Conservation (phyloP, 129 eudicot species). For the Flaveria robusta region DNA sequence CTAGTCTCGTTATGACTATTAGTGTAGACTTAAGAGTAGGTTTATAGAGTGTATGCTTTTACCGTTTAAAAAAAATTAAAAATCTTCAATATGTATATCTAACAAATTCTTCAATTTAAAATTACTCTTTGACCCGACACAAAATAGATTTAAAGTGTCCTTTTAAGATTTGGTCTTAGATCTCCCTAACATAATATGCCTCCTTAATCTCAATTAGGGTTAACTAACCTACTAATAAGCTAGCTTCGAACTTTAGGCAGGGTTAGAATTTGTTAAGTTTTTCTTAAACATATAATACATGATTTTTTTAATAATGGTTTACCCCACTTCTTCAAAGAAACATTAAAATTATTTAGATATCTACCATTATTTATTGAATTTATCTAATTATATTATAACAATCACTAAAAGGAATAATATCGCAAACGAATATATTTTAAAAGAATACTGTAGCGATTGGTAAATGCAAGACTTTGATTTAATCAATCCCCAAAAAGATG, state of each 20-base stretch:
- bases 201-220: constrained; percentile 17
- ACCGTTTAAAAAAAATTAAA: too few species aligned
- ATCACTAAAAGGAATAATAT: neutral
- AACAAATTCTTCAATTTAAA: neutral
- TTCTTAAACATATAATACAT: neutral
- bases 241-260: constrained; percentile 30
- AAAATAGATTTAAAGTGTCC: neutral
- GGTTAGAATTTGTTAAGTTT: constrained; percentile 28
- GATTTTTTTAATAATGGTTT: constrained; percentile 12
- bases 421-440: neutral
- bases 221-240: constrained; percentile 36
- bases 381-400: neutral
- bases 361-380: neutral
- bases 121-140: neutral
- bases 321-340: constrained; percentile 20
- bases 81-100: too few species aligned
- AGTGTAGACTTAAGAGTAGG: too few species aligned
- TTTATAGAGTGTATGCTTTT: too few species aligned
- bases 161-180: constrained; percentile 32
- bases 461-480: neutral
- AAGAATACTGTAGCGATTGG: neutral
- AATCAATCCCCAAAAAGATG: too few species aligned
- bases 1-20: too few species aligned
- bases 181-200: constrained; percentile 21
- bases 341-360: constrained; percentile 4